Evolutionary conservation across 768 basidiomycete genomes (phyloP).

Genomic region (Clavulina sp.): DNA sequence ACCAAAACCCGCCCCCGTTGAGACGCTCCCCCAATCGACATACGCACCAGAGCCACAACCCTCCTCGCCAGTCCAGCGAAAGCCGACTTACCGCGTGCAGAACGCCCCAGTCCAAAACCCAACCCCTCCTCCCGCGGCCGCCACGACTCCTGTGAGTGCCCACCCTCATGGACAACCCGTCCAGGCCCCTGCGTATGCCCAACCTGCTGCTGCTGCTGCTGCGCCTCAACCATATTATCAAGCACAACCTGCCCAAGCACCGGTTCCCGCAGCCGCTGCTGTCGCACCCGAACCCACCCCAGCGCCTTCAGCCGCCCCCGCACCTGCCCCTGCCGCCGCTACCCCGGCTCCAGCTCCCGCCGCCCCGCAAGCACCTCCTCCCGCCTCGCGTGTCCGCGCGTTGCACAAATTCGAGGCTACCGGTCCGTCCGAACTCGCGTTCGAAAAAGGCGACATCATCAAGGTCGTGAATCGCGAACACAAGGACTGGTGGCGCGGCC

Average conservation of each 20-base stretch:
- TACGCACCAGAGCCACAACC: too few relatives aligned
- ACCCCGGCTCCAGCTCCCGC: constrained; percentile 11
- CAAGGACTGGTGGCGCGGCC: constrained; percentile 95
- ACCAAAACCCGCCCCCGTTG: neutral
- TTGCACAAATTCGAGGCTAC: constrained; percentile 77
- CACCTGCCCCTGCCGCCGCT: constrained; percentile 6
- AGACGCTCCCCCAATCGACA: neutral
- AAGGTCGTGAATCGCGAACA: constrained; percentile 89
- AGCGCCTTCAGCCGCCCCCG: constrained; percentile 15
- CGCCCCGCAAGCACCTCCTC: neutral
- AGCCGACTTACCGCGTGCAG: too few relatives aligned
- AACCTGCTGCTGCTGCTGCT: constrained; percentile 13
- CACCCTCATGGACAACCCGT: constrained; percentile 8
- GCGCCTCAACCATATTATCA: too few relatives aligned
- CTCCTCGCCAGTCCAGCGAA: too few relatives aligned
- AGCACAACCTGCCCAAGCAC: too few relatives aligned
- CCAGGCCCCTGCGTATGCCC: constrained; percentile 11
- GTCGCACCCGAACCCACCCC: constrained; percentile 3
- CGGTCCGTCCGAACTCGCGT: constrained; percentile 77
- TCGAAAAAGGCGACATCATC: constrained; percentile 85
- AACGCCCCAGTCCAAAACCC: too few relatives aligned
- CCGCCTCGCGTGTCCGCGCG: constrained; percentile 48
- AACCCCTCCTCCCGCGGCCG: neutral
- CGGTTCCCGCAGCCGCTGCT: constrained; percentile 3
- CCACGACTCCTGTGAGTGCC: neutral